A percentile compares a stretch with the other conserved stretches of the same genome.
phyloP scores from a whole-genome alignment of 2,329 filamentous ascomycete species.

The Neofusicoccum sp. region DNA sequence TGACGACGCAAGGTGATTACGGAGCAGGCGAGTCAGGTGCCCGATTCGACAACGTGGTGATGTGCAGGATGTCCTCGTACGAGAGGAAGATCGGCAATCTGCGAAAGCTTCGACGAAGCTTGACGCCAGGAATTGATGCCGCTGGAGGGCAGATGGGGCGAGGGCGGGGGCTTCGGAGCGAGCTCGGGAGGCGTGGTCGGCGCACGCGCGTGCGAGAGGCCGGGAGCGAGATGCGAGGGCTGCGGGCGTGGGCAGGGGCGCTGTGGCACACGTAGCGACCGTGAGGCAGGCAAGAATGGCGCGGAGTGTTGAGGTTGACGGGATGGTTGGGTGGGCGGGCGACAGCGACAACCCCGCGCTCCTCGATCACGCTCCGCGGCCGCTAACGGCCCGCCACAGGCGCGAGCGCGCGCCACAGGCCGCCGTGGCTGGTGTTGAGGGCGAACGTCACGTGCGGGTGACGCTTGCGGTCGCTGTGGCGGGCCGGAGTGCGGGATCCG shows the following conservation, averaged over 20 bases:
- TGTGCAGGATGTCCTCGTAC: not conserved
- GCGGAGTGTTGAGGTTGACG: not conserved
- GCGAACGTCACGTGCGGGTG: not conserved
- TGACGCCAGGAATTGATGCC: not conserved
- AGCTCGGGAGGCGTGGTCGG: not conserved
- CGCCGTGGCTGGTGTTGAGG: not conserved
- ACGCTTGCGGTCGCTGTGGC: not conserved
- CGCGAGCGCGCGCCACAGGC: not conserved
- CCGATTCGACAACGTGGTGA: too few relatives aligned
- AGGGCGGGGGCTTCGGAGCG: not conserved
- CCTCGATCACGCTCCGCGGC: too few relatives aligned
- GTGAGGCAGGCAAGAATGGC: not conserved
- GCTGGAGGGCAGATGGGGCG: not conserved
- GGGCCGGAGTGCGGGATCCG: slow-evolving; percentile 13
- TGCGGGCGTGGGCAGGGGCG: not conserved
- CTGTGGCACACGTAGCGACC: not conserved
- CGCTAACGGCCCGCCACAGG: not conserved
- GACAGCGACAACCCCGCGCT: slow-evolving; percentile 13
- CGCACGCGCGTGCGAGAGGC: not conserved
- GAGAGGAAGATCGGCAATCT: slow-evolving; percentile 1
- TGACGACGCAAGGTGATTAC: not conserved
- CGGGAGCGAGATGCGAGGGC: not conserved
- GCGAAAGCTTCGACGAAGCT: slow-evolving; percentile 14
- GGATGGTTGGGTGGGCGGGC: not conserved
- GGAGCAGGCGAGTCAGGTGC: too few relatives aligned